These are phyloP conservation scores for Fragilariopsis cylindrus DNA, from an alignment of 108 stramenopile species.

Conservation along the genomic window DNA sequence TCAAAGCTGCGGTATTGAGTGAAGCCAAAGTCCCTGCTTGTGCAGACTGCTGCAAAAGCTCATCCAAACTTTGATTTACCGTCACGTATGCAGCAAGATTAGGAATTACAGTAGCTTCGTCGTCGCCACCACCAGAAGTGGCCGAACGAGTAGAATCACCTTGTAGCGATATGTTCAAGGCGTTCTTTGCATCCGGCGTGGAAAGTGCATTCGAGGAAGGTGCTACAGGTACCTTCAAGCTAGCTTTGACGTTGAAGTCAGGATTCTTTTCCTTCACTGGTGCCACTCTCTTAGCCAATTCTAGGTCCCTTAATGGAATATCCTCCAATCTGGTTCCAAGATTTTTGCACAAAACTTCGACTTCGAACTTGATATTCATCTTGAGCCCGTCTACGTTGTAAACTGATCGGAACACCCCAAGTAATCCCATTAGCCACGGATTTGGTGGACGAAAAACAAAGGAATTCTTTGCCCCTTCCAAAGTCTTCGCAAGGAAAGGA, in stretches of 20 bases:
- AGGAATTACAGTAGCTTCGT: constrained; percentile 93
- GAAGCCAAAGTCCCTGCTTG: constrained; percentile 60
- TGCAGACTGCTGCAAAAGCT: constrained; percentile 70
- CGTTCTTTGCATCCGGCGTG: constrained; percentile 48
- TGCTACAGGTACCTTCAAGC: constrained; percentile 22
- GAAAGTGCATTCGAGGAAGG: constrained; percentile 38
- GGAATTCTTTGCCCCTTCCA: constrained; percentile 95
- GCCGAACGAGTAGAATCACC: constrained; percentile 21
- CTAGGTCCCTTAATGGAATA: constrained; percentile 75
- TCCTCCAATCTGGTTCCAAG: constrained; percentile 91
- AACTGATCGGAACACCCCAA: constrained; percentile 90
- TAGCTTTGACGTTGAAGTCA: constrained; percentile 93
- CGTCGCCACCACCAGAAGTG: constrained; percentile 35
- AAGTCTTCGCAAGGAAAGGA: constrained; percentile 97
- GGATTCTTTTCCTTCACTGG: constrained; percentile 95
- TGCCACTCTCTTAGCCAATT: constrained; percentile 72
- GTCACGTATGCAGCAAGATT: constrained; percentile 95
- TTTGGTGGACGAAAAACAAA: constrained; percentile 96
- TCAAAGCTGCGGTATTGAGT: constrained; percentile 67
- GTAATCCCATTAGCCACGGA: constrained; percentile 98
- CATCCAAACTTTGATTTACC: constrained; percentile 86
- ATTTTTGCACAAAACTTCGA: constrained; percentile 98
- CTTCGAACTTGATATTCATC: constrained; percentile 99
- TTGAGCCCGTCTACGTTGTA: constrained; percentile 97
- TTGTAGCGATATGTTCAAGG: neutral